phyloP scores from a whole-genome alignment of 2,329 filamentous ascomycete genomes.

The Bipolaris oryzae region DNA sequence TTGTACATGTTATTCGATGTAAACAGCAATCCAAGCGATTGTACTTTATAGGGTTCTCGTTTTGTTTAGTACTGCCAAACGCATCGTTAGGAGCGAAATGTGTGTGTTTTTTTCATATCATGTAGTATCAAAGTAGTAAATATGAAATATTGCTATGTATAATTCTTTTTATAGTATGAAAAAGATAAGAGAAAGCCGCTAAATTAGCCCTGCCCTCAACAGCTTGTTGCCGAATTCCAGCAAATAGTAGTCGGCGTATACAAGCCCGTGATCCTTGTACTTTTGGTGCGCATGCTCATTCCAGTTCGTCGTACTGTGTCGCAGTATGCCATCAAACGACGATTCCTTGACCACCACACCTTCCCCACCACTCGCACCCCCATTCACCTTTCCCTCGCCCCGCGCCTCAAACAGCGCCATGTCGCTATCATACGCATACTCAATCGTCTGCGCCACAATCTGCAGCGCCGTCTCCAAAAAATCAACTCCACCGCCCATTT shows the following conservation, averaged over 20 bases:
- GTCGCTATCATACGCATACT: constrained; percentile 39
- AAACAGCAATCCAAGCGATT: not conserved
- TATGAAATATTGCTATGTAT: not conserved
- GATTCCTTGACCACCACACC: constrained; percentile 19
- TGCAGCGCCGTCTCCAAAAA: constrained; percentile 27
- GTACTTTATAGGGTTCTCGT: not conserved
- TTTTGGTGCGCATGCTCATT: constrained; percentile 54
- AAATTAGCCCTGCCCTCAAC: constrained; percentile 44
- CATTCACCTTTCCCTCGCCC: constrained; percentile 20
- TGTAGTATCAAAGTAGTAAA: no score
- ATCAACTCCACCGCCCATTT: constrained; percentile 3
- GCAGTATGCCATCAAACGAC: constrained; percentile 54
- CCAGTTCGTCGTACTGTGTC: constrained; percentile 56
- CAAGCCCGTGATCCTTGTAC: constrained; percentile 56
- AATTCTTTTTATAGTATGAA: not conserved
- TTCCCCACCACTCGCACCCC: constrained; percentile 1
- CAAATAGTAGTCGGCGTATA: constrained; percentile 59
- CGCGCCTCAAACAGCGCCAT: constrained; percentile 30
- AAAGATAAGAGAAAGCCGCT: not conserved
- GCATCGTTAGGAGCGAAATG: no score
- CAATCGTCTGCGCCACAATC: constrained; percentile 36
- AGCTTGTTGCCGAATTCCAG: constrained; percentile 56
- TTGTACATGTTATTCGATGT: not conserved
- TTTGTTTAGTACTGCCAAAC: not conserved
- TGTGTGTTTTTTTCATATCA: no score